phyloP scores from a whole-genome alignment of 2,329 filamentous ascomycete genomes.

The Helotiales sp. region DNA sequence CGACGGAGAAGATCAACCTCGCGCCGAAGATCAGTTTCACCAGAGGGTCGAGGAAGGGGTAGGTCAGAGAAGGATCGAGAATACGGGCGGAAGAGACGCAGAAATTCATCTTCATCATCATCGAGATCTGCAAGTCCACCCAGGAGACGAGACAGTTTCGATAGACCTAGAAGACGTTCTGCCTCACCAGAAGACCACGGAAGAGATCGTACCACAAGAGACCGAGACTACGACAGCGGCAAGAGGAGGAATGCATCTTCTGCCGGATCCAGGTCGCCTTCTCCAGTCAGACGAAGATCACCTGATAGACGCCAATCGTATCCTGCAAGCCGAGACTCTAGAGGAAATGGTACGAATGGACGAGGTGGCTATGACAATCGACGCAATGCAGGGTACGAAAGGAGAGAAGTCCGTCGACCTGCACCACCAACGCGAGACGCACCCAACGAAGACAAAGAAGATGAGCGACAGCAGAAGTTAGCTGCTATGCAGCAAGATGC shows the following conservation, averaged over 20 bases:
- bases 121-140: constrained; percentile 38
- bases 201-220: constrained; percentile 27
- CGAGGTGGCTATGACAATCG: constrained; percentile 35
- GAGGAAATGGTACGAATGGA: constrained; percentile 29
- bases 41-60: constrained; percentile 30
- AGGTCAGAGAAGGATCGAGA: constrained; percentile 30
- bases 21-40: constrained; percentile 41
- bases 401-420: constrained; percentile 37
- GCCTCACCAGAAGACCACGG: constrained; percentile 40
- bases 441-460: constrained; percentile 47
- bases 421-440: constrained; percentile 31
- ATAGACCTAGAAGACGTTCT: constrained; percentile 35
- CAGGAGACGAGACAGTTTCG: constrained; percentile 31
- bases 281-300: constrained; percentile 43
- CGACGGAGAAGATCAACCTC: constrained; percentile 51
- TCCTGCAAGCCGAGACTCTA: constrained; percentile 31
- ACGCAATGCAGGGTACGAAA: constrained; percentile 33
- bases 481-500: constrained; percentile 77
- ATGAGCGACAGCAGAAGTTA: constrained; percentile 68
- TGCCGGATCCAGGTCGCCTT: constrained; percentile 45
- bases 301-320: constrained; percentile 41
- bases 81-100: constrained; percentile 25
- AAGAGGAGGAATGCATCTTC: constrained; percentile 37
- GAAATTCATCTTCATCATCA: constrained; percentile 38
- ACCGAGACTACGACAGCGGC: constrained; percentile 29